Evolutionary conservation across 768 basidiomycete species (phyloP), one percentile per base, ranked within the genome.

Genomic region (Boletus pseudo-olivaceus): DNA sequence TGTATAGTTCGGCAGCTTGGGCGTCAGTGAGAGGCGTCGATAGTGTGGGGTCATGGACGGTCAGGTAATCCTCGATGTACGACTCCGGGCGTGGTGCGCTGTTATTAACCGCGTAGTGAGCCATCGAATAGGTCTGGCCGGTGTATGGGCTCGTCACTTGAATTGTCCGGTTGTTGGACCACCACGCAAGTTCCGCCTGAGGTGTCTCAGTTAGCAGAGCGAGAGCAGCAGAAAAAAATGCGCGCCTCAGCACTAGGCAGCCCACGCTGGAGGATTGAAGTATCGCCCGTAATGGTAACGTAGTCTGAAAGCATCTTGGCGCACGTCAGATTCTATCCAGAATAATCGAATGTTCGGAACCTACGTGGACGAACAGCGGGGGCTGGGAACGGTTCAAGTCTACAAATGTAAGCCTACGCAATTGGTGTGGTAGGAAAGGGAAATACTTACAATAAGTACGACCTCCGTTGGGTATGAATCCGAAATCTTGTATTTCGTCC

Each of bases 401-500:
- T 89, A 41, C 23, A 17, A 20, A 51, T 34, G 26, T 62, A 26
- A 53, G 38, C 14, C 20, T 27, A 46, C 9, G 26, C 30, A 17
- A 7, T 2, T 7, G 9, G 4, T 0, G 14, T 2, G 3, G 12
- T 3, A 51, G 0, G 14, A 17, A 17, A 43, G 43, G 8, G 6
- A 1, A 20, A 43, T 3, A n/a, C 73, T 53, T 62, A 87, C 87
- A 97, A 64, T 97, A 97, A 47, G 90, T 92, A 11, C 93, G 80
- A 4, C 93, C 94, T 7, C 95, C 95, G 62, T 97, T 98, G 2
- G 95, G 95, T 57, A 98, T 87, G 74, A 97, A 98, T 0, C 94
- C 95, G 62, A 90, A 83, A 23, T 67, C 66, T 38, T 88, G 83
- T 43, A 98, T 75, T 66, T 96, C 87, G 63, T 98, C 94, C 93